Evolutionary conservation across 257 asterid genomes (phyloP).

Genomic region (Nicotiana paniculata): DNA sequence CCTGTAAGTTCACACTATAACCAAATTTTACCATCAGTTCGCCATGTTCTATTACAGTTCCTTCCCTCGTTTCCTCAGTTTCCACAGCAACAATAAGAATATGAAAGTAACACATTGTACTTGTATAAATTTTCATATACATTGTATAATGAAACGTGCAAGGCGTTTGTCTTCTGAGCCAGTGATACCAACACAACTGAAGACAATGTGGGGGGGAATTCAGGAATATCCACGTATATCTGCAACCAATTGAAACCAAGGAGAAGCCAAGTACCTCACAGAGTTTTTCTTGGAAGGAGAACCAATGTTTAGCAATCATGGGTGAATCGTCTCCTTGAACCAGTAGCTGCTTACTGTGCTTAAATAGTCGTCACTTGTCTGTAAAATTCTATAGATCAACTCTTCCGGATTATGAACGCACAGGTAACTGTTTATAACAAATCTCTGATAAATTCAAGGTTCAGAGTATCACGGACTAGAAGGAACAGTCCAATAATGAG

Average conservation of each 20-base stretch:
- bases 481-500: slow-evolving; percentile 71
- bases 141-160: neutral
- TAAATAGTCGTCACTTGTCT: neutral
- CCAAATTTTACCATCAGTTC: neutral
- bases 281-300: neutral
- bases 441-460: slow-evolving; percentile 73
- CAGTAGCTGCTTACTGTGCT: neutral
- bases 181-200: neutral
- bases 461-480: slow-evolving; percentile 84
- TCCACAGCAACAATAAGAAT: neutral
- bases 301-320: neutral
- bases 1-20: neutral
- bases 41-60: neutral
- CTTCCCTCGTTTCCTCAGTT: neutral
- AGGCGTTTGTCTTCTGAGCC: neutral
- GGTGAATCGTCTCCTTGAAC: neutral
- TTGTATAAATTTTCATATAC: neutral
- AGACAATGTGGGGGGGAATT: neutral
- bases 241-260: slow-evolving; percentile 1
- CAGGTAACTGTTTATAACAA: slow-evolving; percentile 41
- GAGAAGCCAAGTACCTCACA: slow-evolving; percentile 9
- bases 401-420: neutral
- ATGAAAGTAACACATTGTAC: neutral
- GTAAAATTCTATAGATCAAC: neutral
- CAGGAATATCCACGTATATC: neutral